A percentile compares a stretch with the other conserved stretches of the same genome.
Evolutionary conservation across 495 filamentous ascomycete genomes (phyloP).

Genomic region (Bacidia gigantensis): DNA sequence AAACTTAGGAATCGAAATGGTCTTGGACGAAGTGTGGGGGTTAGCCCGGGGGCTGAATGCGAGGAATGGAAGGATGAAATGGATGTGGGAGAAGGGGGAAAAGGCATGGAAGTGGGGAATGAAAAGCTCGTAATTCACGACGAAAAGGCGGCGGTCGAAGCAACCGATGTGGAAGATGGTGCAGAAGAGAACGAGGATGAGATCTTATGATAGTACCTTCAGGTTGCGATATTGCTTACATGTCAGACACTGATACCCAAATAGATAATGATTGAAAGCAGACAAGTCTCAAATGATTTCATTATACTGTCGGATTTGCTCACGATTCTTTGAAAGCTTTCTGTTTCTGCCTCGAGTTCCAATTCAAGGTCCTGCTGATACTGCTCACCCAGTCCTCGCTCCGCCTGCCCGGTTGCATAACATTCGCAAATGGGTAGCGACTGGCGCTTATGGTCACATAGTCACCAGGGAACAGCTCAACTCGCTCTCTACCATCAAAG

Average conservation of each 20-base stretch:
- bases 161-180: too few relatives aligned
- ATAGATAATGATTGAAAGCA: not conserved
- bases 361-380: conserved; percentile 78
- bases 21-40: too few relatives aligned
- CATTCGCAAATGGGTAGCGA: conserved; percentile 83
- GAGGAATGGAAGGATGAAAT: not conserved
- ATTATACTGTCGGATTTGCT: not conserved
- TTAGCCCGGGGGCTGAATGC: too few relatives aligned
- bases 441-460: conserved; percentile 92
- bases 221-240: too few relatives aligned
- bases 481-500: conserved; percentile 82
- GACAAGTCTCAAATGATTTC: not conserved
- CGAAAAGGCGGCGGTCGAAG: too few relatives aligned
- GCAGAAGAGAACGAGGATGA: too few relatives aligned
- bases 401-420: conserved; percentile 57
- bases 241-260: conserved; percentile 1
- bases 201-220: too few relatives aligned
- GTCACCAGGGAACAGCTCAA: conserved; percentile 80
- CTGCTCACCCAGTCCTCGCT: conserved; percentile 90
- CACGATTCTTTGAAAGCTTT: conserved; percentile 38
- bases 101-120: not conserved
- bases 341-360: conserved; percentile 75
- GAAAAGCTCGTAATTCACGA: too few relatives aligned
- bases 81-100: too few relatives aligned
- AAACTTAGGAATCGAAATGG: not conserved